Conservation (phyloP, 495 filamentous ascomycete species). For the Geopyxis carbonaria region DNA sequence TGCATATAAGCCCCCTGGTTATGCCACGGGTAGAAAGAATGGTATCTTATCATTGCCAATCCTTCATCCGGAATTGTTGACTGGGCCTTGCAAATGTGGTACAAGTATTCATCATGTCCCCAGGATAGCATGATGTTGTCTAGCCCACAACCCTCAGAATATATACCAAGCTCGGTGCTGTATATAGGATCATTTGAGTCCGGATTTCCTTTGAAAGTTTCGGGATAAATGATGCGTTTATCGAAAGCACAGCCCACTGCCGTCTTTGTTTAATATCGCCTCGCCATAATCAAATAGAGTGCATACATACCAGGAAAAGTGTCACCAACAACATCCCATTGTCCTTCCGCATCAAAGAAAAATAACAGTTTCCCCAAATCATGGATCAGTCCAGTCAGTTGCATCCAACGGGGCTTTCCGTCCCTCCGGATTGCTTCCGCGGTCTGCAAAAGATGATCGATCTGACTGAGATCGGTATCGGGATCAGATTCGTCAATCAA, state of each 20-base stretch:
- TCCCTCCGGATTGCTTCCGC: constrained; percentile 77
- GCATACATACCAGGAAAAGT: constrained; percentile 44
- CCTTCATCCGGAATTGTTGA: constrained; percentile 59
- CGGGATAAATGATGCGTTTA: constrained; percentile 56
- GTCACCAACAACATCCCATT: constrained; percentile 88
- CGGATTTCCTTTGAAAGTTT: constrained; percentile 55
- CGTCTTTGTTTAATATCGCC: not conserved
- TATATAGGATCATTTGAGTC: constrained; percentile 51
- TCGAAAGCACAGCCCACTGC: constrained; percentile 66
- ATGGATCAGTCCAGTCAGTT: constrained; percentile 73
- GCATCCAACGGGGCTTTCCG: constrained; percentile 87
- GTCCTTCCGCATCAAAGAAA: constrained; percentile 64
- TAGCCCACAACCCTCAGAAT: constrained; percentile 55
- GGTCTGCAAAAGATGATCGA: constrained; percentile 71
- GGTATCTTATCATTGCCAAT: constrained; percentile 78
- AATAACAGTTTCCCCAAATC: constrained; percentile 77
- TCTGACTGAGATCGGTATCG: constrained; percentile 69
- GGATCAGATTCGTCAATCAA: constrained; percentile 80
- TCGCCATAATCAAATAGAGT: not conserved
- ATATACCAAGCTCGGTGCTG: constrained; percentile 58
- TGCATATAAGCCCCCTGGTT: constrained; percentile 55
- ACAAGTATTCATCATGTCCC: constrained; percentile 87
- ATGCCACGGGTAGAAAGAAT: constrained; percentile 86
- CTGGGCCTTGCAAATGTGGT: constrained; percentile 66
- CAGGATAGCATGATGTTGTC: constrained; percentile 77